phyloP scores from a whole-genome alignment of 352 stramenopile genomes.

The Globisporangium alternatum region DNA sequence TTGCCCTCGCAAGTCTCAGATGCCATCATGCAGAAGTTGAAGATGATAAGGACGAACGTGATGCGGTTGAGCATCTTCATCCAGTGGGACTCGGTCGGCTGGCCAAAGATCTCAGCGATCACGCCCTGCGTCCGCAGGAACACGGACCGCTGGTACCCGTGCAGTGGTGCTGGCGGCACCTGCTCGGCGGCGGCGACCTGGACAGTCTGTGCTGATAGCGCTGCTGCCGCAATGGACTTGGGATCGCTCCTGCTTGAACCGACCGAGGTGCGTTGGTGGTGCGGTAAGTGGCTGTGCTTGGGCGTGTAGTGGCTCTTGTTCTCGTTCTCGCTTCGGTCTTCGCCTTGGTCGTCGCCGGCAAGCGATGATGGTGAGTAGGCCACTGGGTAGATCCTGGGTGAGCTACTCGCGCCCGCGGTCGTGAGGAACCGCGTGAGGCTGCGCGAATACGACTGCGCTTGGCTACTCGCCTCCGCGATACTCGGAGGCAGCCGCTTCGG shows the following conservation, averaged over 20 bases:
- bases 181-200: slow-evolving; percentile 6
- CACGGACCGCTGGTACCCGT: slow-evolving; percentile 14
- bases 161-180: not conserved
- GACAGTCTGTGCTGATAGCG: slow-evolving; percentile 15
- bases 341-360: not conserved
- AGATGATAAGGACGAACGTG: slow-evolving; percentile 52
- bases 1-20: slow-evolving; percentile 63
- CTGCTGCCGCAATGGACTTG: not conserved
- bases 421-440: slow-evolving; percentile 3
- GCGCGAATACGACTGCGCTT: slow-evolving; percentile 2
- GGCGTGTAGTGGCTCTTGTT: not conserved
- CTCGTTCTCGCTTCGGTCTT: not conserved
- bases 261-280: not conserved
- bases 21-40: slow-evolving; percentile 45
- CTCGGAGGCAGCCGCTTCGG: not conserved
- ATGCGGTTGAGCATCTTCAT: slow-evolving; percentile 34
- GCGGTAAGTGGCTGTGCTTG: not conserved
- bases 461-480: not conserved
- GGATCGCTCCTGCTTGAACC: not conserved
- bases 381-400: not conserved
- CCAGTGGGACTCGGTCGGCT: slow-evolving; percentile 33
- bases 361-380: slow-evolving; percentile 3
- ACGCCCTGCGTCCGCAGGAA: slow-evolving; percentile 34
- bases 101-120: slow-evolving; percentile 39
- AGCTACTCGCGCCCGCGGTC: not conserved